These are phyloP conservation scores for Penicillium sp. DNA, from an alignment of 2,329 filamentous ascomycete genomes.

Conservation along the genomic window DNA sequence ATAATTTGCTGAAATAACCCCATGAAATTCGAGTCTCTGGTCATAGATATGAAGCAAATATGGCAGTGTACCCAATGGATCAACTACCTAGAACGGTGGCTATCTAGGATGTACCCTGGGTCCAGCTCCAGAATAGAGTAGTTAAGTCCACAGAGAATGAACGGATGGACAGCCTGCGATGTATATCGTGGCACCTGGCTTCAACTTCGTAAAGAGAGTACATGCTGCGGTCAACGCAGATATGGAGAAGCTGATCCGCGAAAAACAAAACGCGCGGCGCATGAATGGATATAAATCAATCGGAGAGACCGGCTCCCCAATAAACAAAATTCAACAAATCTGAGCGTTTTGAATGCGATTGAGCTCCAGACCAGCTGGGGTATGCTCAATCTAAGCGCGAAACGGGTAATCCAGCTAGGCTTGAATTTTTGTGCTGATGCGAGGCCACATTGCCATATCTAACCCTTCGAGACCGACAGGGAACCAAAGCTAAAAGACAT, in stretches of 20 bases:
- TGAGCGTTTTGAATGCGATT: conserved; percentile 8
- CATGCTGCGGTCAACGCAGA: conserved; percentile 12
- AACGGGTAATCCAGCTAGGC: conserved; percentile 25
- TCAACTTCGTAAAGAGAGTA: conserved; percentile 8
- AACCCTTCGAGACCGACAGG: conserved; percentile 31
- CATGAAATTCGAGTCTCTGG: conserved; percentile 2
- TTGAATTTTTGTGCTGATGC: conserved; percentile 22
- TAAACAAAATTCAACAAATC: background rate
- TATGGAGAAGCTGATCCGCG: background rate
- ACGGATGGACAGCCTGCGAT: background rate
- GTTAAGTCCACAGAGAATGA: background rate
- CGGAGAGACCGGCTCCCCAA: background rate
- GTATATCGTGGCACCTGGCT: conserved; percentile 3
- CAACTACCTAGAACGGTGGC: conserved; percentile 3
- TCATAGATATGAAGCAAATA: background rate
- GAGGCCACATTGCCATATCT: conserved; percentile 22
- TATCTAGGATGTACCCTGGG: conserved; percentile 5
- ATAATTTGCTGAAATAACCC: background rate
- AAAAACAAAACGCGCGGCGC: background rate
- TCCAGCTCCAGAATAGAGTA: background rate
- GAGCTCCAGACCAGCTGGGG: conserved; percentile 26
- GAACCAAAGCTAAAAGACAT: conserved; percentile 49
- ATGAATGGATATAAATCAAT: background rate
- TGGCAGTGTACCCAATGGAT: background rate
- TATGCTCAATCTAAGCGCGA: conserved; percentile 38